phyloP scores from a whole-genome alignment of 2,329 filamentous ascomycete species.

The Hirsutella thompsonii region DNA sequence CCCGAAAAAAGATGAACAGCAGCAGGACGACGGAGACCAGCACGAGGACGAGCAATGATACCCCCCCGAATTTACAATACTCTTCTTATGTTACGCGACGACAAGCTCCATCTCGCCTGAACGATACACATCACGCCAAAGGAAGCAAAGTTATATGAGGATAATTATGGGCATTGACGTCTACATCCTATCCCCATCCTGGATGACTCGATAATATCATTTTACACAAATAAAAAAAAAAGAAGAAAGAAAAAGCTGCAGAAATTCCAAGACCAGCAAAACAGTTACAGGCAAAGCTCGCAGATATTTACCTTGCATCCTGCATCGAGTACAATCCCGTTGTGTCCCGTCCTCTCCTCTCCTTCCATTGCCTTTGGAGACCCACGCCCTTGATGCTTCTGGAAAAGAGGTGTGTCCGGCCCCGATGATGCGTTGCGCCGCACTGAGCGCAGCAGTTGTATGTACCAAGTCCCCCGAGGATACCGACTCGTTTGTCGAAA shows the following conservation, averaged over 20 bases:
- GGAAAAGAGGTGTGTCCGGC: not conserved
- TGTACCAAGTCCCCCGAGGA: slow-evolving; percentile 4
- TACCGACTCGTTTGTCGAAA: not conserved
- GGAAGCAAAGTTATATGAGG: not conserved
- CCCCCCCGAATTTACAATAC: not conserved
- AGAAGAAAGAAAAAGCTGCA: slow-evolving; percentile 7
- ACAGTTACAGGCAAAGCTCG: slow-evolving; percentile 3
- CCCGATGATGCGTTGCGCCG: not conserved
- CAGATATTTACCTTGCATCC: slow-evolving; percentile 3
- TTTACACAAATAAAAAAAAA: slow-evolving; percentile 12
- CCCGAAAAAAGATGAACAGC: slow-evolving; percentile 10
- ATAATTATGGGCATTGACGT: slow-evolving; percentile 10
- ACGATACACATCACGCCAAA: not conserved
- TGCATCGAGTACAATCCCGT: slow-evolving; percentile 2
- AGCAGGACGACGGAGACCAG: slow-evolving; percentile 12
- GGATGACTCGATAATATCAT: slow-evolving; percentile 10
- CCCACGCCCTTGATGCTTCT: not conserved
- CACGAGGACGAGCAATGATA: slow-evolving; percentile 4
- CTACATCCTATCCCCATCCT: slow-evolving; percentile 11
- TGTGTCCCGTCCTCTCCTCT: slow-evolving; percentile 1
- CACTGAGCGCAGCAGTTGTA: slow-evolving; percentile 3
- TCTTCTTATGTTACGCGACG: too few relatives aligned
- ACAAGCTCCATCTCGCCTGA: not conserved
- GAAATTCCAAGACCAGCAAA: slow-evolving; percentile 9
- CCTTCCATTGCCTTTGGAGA: not conserved